Base-by-base conservation (phyloP, 768 basidiomycete species). In the Termitomyces sp. region DNA sequence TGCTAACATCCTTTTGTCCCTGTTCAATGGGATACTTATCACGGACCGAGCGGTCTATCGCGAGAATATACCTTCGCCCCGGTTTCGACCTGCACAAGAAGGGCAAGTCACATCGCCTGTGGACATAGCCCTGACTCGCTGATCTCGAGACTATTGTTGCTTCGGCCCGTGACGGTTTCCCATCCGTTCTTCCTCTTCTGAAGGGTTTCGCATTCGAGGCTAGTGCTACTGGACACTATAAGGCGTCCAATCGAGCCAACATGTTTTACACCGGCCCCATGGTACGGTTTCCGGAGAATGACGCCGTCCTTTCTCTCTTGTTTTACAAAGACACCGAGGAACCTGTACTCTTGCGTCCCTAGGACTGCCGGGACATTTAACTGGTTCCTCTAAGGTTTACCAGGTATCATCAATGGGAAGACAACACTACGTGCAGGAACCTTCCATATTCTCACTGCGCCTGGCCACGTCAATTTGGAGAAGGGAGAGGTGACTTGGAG, bases 31-130 rank as follows among this genome's bases (percentile, higher is more conserved):
- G 37, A 62, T 41, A 27, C 57, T 72, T 41, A 44, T 59, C 31
- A 68, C 67, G 40, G 67, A 71, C 56, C 62, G 62, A 52, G 53
- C 56, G 19, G 65, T 69, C 6, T 73, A 71, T 62, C 54, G 61
- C 16, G 65, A 53, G 8, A 41, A 38, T 4, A 60, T 65, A 34
- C 75, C 74, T n/a, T 16, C 65, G 68, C 55, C 69, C 67, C 48
- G 62, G 57, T 58, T 62, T 63, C 5, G 68, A 68, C 46, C 48
- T 66, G 16, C 40, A 46, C 14, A 40, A 57, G 12, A 60, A 32
- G 21, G 70, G 64, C 54, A 54, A 54, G 10, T 46, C 35, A 63
- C 73, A 68, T 53, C 54, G 61, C 27, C 54, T 67, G 25, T 63
- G 68, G 31, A 59, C 67, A 17, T 64, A 68, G 17, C 68, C 66